Conservation (phyloP, 108 stramenopile genomes). For the Cyclotella cryptica region DNA sequence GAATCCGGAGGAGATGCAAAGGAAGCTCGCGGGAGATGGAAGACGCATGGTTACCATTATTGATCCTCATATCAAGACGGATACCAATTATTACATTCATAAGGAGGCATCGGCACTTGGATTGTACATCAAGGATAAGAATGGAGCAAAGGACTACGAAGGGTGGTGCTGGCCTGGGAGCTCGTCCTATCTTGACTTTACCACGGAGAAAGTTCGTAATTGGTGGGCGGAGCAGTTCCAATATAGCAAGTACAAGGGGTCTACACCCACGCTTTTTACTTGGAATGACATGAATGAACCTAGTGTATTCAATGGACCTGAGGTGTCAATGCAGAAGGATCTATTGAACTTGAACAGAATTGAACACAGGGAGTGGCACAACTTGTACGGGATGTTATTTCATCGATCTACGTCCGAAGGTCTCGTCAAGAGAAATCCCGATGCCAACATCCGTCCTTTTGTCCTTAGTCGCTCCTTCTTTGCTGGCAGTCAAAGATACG, state of each 20-base stretch:
- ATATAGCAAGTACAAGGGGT: slow-evolving; percentile 93
- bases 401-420: slow-evolving; percentile 97
- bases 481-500: slow-evolving; percentile 95
- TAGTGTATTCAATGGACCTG: slow-evolving; percentile 99
- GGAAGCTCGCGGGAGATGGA: slow-evolving; percentile 88
- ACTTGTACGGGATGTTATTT: slow-evolving; percentile 98
- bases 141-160: slow-evolving; percentile 93
- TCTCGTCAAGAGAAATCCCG: slow-evolving; percentile 73
- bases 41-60: slow-evolving; percentile 99
- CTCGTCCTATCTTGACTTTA: slow-evolving; percentile 99
- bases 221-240: slow-evolving; percentile 99
- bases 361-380: slow-evolving; percentile 99
- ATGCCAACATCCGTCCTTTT: slow-evolving; percentile 90
- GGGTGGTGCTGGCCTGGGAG: slow-evolving; percentile 99
- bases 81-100: slow-evolving; percentile 92
- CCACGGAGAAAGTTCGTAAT: slow-evolving; percentile 83
- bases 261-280: slow-evolving; percentile 91
- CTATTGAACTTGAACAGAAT: slow-evolving; percentile 84
- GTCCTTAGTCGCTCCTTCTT: slow-evolving; percentile 97
- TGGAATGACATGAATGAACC: slow-evolving; percentile 99
- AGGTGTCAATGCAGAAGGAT: slow-evolving; percentile 97
- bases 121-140: slow-evolving; percentile 94
- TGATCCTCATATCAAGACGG: slow-evolving; percentile 99
- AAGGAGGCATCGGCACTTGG: slow-evolving; percentile 93
- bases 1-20: slow-evolving; percentile 92